Conservation (phyloP, 2,329 filamentous ascomycete species). For the Corynespora cassiicola region DNA sequence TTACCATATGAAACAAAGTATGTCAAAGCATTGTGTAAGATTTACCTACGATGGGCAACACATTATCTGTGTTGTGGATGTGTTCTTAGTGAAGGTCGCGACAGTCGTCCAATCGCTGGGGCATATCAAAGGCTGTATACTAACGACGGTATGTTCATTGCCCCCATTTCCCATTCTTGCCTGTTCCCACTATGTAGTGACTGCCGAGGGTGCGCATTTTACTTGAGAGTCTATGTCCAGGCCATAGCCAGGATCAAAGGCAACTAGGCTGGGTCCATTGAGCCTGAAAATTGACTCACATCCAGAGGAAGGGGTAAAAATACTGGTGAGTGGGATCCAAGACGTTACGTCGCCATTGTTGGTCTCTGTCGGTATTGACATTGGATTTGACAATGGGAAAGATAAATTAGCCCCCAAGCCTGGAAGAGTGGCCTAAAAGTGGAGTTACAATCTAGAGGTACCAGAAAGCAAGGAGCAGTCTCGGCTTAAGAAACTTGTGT, state of each 20-base stretch:
- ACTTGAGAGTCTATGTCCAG: constrained; percentile 11
- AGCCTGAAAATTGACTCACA: constrained; percentile 8
- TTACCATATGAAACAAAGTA: not conserved
- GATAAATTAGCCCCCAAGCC: too few relatives aligned
- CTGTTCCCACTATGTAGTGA: constrained; percentile 14
- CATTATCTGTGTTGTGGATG: constrained; percentile 9
- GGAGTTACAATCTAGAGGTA: too few relatives aligned
- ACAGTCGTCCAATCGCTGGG: constrained; percentile 13
- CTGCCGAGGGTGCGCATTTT: constrained; percentile 10
- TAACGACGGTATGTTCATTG: constrained; percentile 7
- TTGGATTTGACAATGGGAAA: too few relatives aligned
- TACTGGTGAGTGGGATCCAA: constrained; percentile 8
- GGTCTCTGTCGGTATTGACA: constrained; percentile 9
- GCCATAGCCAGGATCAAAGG: constrained; percentile 12
- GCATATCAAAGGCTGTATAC: constrained; percentile 9
- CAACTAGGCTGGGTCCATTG: constrained; percentile 13
- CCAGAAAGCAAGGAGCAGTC: too few relatives aligned
- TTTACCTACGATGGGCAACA: constrained; percentile 11
- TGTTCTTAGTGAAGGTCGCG: constrained; percentile 6
- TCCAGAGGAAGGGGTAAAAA: constrained; percentile 5
- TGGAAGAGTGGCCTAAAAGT: too few relatives aligned
- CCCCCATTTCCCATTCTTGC: constrained; percentile 6
- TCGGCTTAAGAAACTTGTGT: too few relatives aligned
- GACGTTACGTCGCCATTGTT: constrained; percentile 10
- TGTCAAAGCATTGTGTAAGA: not conserved